phyloP scores from a whole-genome alignment of 2,329 filamentous ascomycete genomes.

The Septoria petroselini region DNA sequence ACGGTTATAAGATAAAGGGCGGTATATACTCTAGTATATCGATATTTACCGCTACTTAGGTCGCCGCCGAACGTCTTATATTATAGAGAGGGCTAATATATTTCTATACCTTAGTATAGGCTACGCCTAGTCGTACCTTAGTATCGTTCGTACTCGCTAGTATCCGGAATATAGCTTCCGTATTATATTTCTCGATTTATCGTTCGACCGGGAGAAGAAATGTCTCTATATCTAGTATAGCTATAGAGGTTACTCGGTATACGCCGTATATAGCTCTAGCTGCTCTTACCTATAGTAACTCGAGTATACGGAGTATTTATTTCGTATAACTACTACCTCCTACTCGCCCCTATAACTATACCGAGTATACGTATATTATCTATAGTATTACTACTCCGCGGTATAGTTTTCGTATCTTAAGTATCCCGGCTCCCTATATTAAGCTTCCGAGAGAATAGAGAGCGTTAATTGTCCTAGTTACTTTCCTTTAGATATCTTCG shows the following conservation, averaged over 20 bases:
- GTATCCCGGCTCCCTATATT: conserved; percentile 5
- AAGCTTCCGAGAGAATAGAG: conserved; percentile 1
- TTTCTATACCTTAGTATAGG: not conserved
- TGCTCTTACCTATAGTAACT: conserved; percentile 8
- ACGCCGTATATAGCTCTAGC: conserved; percentile 12
- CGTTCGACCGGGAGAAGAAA: conserved; percentile 5
- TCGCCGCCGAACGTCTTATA: not conserved
- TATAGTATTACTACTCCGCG: conserved; percentile 4
- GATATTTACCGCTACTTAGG: not conserved
- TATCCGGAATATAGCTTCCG: conserved; percentile 3
- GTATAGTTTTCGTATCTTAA: conserved; percentile 11
- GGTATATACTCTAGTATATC: conserved; percentile 9
- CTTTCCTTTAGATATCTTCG: conserved; percentile 5
- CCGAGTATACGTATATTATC: conserved; percentile 11
- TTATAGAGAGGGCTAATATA: conserved; percentile 12
- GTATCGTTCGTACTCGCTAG: not conserved
- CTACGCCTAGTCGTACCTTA: not conserved
- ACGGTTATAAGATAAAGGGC: conserved; percentile 2
- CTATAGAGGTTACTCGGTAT: conserved; percentile 7
- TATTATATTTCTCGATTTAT: conserved; percentile 13
- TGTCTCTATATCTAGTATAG: conserved; percentile 13
- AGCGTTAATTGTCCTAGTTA: not conserved
- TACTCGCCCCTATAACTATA: conserved; percentile 7
- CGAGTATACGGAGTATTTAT: conserved; percentile 7
- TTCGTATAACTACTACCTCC: not conserved